Percentiles rank a stretch among this genome's conserved stretches.
phyloP scores from a whole-genome alignment of 129 eudicot species.

The Kitagawia praeruptora region DNA sequence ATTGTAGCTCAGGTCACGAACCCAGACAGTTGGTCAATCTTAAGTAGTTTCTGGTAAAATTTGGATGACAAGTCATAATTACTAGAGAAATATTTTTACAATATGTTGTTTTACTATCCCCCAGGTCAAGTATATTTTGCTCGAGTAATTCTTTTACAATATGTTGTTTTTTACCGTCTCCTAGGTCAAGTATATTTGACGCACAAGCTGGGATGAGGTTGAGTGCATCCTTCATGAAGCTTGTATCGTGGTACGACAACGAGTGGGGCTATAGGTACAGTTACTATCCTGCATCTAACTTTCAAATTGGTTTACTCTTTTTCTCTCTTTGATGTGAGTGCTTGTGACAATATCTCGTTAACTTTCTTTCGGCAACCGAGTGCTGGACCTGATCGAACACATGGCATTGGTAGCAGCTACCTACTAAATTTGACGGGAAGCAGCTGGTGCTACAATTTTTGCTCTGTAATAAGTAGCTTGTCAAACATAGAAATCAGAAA shows the following conservation, averaged over 20 bases:
- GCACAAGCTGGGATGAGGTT: constrained; percentile 90
- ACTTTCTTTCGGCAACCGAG: constrained; percentile 67
- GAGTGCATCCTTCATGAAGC: constrained; percentile 77
- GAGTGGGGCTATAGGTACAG: constrained; percentile 99
- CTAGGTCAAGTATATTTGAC: no score
- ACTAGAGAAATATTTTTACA: no score
- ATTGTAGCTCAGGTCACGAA: no score
- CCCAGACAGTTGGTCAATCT: no score
- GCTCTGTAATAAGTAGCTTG: neutral
- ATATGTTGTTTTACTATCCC: no score
- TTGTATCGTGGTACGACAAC: constrained; percentile 88
- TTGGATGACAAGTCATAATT: no score
- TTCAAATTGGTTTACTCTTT: neutral
- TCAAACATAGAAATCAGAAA: neutral
- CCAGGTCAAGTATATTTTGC: no score
- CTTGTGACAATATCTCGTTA: neutral
- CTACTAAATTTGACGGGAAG: constrained; percentile 12
- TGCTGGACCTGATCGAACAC: constrained; percentile 84
- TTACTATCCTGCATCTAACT: neutral
- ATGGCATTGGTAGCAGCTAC: constrained; percentile 85
- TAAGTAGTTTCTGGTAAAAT: no score
- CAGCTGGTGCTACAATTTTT: constrained; percentile 8
- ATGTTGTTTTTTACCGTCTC: no score
- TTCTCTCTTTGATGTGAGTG: neutral
- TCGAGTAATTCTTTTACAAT: no score